Evolutionary conservation across 2,329 filamentous ascomycete species (phyloP).

Genomic region (Aspergillus fumigatus): DNA sequence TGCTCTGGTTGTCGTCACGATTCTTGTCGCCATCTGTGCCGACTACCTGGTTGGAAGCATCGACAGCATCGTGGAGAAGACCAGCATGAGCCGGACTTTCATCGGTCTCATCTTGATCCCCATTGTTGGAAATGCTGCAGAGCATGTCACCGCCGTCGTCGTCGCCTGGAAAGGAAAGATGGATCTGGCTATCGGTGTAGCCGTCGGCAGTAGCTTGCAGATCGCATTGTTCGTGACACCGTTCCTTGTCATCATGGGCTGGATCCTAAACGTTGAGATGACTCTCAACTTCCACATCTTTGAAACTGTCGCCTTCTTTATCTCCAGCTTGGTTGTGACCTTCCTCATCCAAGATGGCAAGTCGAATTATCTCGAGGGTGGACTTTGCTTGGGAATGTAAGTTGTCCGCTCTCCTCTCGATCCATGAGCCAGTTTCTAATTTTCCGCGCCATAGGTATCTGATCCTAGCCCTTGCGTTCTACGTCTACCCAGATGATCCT

Average conservation of each 20-base stretch:
- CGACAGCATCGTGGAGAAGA: constrained; percentile 63
- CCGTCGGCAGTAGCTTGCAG: constrained; percentile 76
- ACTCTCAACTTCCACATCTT: constrained; percentile 77
- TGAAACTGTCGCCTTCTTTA: constrained; percentile 71
- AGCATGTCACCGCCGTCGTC: constrained; percentile 76
- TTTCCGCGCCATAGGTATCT: constrained; percentile 29
- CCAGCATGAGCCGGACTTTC: constrained; percentile 72
- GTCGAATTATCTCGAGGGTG: constrained; percentile 78
- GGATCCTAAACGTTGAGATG: constrained; percentile 70
- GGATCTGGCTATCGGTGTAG: constrained; percentile 68
- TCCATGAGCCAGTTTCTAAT: constrained; percentile 2
- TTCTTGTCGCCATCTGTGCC: constrained; percentile 68
- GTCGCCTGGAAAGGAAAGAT: constrained; percentile 71
- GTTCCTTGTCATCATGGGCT: constrained; percentile 73
- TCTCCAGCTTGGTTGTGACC: constrained; percentile 69
- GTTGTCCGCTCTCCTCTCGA: constrained; percentile 19
- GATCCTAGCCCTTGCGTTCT: constrained; percentile 47
- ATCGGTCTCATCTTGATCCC: constrained; percentile 75
- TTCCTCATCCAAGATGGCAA: constrained; percentile 75
- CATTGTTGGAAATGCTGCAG: constrained; percentile 74
- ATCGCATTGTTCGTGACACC: constrained; percentile 79
- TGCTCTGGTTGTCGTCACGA: constrained; percentile 65
- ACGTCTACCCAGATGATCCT: constrained; percentile 44
- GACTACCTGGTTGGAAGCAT: constrained; percentile 75
- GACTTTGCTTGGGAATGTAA: constrained; percentile 60